Evolutionary conservation across 1,139 yeast species (phyloP), one percentile per base, ranked within the genome.

Genomic region (Taiozyma sp.): DNA sequence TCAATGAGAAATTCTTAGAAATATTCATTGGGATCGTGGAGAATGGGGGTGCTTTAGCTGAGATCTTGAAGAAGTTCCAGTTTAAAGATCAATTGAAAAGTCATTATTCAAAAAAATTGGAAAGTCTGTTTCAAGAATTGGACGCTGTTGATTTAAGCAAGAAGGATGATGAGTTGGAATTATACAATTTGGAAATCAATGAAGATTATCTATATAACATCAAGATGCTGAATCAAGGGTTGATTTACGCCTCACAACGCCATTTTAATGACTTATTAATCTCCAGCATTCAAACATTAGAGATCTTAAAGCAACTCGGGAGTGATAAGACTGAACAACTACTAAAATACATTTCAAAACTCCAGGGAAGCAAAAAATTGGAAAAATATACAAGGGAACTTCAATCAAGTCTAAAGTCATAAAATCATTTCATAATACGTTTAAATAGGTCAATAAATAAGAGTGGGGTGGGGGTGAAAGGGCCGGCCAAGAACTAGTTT

Each of bases 201-300:
- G 48, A 52, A 41, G 40, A 43, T 8, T 50, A 52, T 28, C 40
- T 52, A 22, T 22, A 14, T n/a, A 46, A 52, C 9, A 43, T 52
- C 28, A 45, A 48, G 27, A 46, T 42, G 30, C 8, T 52, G 19
- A 48, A 49, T 28, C 48, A 50, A 41, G 55, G 55, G 0, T 43
- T 52, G 10, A 42, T 50, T 4, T 46, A 36, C 34, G 24, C 41
- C 23, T 38, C 30, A 36, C n/a, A 42, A 5, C 51, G 48, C 30
- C 53, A 52, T 22, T 9, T 27, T 14, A 44, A 50, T 27, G 48
- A 48, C 29, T 10, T 28, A 12, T 27, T 47, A 10, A 36, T 47
- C 1, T 19, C 24, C 14, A 22, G 23, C 19, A 47, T 34, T 12
- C 9, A 28, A 38, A 16, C 49, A n/a, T 14, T 43, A 8, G 28